A percentile compares a stretch with the other conserved stretches of the same genome.
phyloP scores from a whole-genome alignment of 192 early-diverging fungal genomes.

The Oehlia diaphana region DNA sequence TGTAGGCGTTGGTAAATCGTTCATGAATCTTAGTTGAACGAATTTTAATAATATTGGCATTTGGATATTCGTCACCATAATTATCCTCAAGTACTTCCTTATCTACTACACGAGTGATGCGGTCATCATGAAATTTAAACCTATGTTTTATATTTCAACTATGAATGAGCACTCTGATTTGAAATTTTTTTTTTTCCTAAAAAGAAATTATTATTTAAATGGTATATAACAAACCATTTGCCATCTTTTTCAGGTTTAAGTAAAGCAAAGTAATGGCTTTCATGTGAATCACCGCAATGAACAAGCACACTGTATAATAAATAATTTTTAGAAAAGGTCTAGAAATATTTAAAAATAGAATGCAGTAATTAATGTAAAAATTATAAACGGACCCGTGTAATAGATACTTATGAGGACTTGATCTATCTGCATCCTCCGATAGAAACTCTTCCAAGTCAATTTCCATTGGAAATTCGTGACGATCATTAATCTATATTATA shows the following conservation, averaged over 20 bases:
- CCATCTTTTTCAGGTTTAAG: constrained; percentile 76
- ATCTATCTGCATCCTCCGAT: constrained; percentile 59
- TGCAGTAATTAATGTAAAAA: neutral
- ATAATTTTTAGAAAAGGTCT: neutral
- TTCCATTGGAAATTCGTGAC: constrained; percentile 89
- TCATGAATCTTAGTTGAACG: no score
- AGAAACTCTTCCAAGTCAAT: constrained; percentile 89
- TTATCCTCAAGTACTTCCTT: constrained; percentile 93
- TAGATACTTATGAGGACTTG: constrained; percentile 71
- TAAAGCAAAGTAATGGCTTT: constrained; percentile 94
- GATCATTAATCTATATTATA: constrained; percentile 76
- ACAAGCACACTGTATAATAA: constrained; percentile 75
- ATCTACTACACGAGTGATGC: constrained; percentile 75
- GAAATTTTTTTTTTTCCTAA: no score
- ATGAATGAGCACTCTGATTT: no score
- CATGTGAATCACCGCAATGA: constrained; percentile 89
- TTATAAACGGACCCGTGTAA: constrained; percentile 72
- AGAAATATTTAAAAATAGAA: neutral
- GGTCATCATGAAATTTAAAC: constrained; percentile 95
- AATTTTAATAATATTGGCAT: constrained; percentile 14
- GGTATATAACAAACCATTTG: constrained; percentile 57
- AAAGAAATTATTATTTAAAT: neutral
- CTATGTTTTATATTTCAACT: constrained; percentile 13
- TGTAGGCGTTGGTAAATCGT: constrained; percentile 85
- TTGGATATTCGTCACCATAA: constrained; percentile 78